Percentiles rank a stretch among this genome's conserved stretches.
phyloP scores from a whole-genome alignment of 768 basidiomycete species.

The Butyriboletus loyo region DNA sequence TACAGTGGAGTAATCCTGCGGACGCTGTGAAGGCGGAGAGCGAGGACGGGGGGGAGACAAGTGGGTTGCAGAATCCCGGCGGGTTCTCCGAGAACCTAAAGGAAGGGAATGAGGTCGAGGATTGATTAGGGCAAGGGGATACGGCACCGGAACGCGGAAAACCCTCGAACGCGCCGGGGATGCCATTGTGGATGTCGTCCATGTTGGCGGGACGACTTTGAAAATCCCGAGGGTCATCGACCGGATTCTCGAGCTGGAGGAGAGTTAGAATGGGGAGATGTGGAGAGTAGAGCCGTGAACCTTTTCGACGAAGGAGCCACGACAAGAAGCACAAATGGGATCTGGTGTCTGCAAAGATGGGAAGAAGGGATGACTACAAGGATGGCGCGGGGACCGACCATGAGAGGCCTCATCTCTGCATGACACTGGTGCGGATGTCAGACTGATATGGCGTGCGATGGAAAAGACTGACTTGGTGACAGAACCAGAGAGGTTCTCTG shows the following conservation, averaged over 20 bases:
- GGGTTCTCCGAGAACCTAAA: conserved; percentile 8
- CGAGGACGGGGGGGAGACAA: conserved; percentile 8
- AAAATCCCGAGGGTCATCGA: conserved; percentile 74
- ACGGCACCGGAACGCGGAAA: conserved; percentile 45
- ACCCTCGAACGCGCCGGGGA: conserved; percentile 42
- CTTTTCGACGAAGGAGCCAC: conserved; percentile 80
- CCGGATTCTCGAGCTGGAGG: conserved; percentile 66
- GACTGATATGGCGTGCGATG: conserved; percentile 1
- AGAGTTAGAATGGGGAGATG: neutral
- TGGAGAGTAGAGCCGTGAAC: conserved; percentile 22
- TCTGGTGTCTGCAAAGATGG: conserved; percentile 60
- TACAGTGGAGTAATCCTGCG: conserved; percentile 19
- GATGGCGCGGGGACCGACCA: conserved; percentile 45
- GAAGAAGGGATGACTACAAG: neutral
- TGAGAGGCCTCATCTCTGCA: conserved; percentile 84
- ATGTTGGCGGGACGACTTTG: conserved; percentile 35
- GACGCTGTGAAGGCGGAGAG: conserved; percentile 15
- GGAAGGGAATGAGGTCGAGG: neutral
- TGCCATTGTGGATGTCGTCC: conserved; percentile 25
- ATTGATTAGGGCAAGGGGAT: neutral
- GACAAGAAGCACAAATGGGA: conserved; percentile 81
- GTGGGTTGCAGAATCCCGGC: neutral
- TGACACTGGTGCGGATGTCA: conserved; percentile 55
- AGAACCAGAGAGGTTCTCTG: conserved; percentile 75
- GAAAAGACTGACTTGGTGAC: conserved; percentile 54